phyloP scores from a whole-genome alignment of 495 filamentous ascomycete species.

The Gamarada debralockiae region DNA sequence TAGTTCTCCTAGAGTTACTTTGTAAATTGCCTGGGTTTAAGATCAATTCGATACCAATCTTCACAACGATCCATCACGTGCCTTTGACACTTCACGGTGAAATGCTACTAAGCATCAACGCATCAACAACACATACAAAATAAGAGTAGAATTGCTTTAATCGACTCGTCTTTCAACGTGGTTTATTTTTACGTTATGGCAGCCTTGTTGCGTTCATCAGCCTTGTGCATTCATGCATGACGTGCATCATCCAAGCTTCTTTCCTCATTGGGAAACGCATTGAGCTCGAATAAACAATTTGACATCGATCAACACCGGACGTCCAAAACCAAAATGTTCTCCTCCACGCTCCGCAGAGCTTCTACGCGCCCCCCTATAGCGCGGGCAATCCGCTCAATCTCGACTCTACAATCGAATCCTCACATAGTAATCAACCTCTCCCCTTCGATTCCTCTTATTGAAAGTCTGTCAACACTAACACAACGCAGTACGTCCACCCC shows the following conservation, averaged over 20 bases:
- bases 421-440: slow-evolving; percentile 37
- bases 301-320: not conserved
- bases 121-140: too few relatives aligned
- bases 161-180: too few relatives aligned
- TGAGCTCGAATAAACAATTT: not conserved
- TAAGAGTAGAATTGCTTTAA: too few relatives aligned
- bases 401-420: slow-evolving; percentile 51
- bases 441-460: not conserved
- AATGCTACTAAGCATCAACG: too few relatives aligned
- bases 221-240: not conserved
- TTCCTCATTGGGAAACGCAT: not conserved
- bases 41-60: not conserved
- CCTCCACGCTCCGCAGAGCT: slow-evolving; percentile 11
- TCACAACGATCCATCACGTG: not conserved
- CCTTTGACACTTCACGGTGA: not conserved
- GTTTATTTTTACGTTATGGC: not conserved
- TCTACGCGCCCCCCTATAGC: not conserved
- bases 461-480: slow-evolving; percentile 2
- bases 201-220: not conserved
- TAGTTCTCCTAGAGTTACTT: not conserved
- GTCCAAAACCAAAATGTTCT: slow-evolving; percentile 9
- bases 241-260: not conserved
- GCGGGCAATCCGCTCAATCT: slow-evolving; percentile 29
- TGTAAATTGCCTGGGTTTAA: not conserved
- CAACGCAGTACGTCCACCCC: slow-evolving; percentile 23